Evolutionary conservation across 176 grass and related monocot genomes (phyloP).

Genomic region (Paspalum vaginatum): DNA sequence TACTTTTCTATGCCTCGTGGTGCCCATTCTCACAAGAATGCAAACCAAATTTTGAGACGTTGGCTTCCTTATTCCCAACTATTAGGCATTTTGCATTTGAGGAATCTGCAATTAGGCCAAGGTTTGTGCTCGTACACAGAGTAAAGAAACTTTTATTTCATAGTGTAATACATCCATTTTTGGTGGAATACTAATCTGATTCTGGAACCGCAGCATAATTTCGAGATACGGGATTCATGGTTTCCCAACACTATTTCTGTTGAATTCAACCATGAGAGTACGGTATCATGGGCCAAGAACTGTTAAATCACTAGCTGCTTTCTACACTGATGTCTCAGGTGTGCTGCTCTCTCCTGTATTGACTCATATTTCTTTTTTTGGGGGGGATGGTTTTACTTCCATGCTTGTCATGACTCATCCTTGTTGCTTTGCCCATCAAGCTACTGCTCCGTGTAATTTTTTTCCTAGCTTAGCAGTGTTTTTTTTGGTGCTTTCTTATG

Average conservation of each 20-base stretch:
- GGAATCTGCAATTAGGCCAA: constrained; percentile 95
- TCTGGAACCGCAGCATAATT: constrained; percentile 69
- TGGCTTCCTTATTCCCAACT: constrained; percentile 72
- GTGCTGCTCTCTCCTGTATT: not conserved
- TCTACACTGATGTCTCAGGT: constrained; percentile 91
- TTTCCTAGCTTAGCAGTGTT: not conserved
- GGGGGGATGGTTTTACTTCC: constrained; percentile 1
- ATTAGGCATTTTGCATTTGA: constrained; percentile 89
- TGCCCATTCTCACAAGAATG: constrained; percentile 96
- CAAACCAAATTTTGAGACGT: constrained; percentile 65
- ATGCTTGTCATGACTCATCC: constrained; percentile 2
- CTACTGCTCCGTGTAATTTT: not conserved
- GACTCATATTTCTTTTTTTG: no score
- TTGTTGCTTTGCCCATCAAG: constrained; percentile 2
- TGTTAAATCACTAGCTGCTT: constrained; percentile 66
- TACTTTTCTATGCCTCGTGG: constrained; percentile 98
- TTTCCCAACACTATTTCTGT: constrained; percentile 90
- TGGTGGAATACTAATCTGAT: constrained; percentile 27
- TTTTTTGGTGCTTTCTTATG: not conserved
- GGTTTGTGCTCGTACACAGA: constrained; percentile 39
- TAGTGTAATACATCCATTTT: constrained; percentile 13
- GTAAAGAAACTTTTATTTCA: not conserved
- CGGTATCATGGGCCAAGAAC: constrained; percentile 83
- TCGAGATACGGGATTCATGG: constrained; percentile 97
- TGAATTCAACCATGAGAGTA: constrained; percentile 92